phyloP scores from a whole-genome alignment of 805 yeast genomes.

The Saturnispora bothae region DNA sequence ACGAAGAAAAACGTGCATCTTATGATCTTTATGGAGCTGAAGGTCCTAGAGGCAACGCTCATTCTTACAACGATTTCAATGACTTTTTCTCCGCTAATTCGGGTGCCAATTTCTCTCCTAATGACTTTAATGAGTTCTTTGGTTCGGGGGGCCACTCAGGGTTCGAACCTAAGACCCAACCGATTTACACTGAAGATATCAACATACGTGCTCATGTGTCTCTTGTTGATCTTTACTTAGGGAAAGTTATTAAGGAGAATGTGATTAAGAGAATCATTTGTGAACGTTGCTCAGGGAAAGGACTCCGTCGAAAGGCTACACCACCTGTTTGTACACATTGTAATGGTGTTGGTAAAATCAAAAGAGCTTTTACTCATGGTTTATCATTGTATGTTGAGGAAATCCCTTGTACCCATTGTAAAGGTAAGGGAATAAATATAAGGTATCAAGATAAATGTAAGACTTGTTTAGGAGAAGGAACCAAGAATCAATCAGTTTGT shows the following conservation, averaged over 20 bases:
- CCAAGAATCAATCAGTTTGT: conserved; percentile 54
- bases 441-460: conserved; percentile 67
- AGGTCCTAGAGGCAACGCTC: conserved; percentile 17
- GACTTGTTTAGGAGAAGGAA: conserved; percentile 57
- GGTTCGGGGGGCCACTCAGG: conserved; percentile 20
- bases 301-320: conserved; percentile 53
- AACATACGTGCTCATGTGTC: conserved; percentile 52
- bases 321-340: conserved; percentile 53
- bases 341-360: conserved; percentile 57
- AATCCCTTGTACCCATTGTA: conserved; percentile 56
- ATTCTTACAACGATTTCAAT: conserved; percentile 16
- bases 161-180: neutral
- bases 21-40: conserved; percentile 36
- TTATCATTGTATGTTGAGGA: conserved; percentile 61
- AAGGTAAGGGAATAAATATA: conserved; percentile 55
- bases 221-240: conserved; percentile 67
- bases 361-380: conserved; percentile 56
- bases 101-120: conserved; percentile 35
- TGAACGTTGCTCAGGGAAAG: conserved; percentile 62
- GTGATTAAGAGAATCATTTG: conserved; percentile 68
- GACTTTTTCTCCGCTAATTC: conserved; percentile 21
- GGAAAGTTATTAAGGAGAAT: conserved; percentile 67
- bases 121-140: conserved; percentile 71
- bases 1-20: conserved; percentile 48
- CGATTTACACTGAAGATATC: conserved; percentile 49